These are phyloP conservation scores for Hyphopichia khmerensis DNA, from an alignment of 1,139 yeast species.

Conservation along the genomic window DNA sequence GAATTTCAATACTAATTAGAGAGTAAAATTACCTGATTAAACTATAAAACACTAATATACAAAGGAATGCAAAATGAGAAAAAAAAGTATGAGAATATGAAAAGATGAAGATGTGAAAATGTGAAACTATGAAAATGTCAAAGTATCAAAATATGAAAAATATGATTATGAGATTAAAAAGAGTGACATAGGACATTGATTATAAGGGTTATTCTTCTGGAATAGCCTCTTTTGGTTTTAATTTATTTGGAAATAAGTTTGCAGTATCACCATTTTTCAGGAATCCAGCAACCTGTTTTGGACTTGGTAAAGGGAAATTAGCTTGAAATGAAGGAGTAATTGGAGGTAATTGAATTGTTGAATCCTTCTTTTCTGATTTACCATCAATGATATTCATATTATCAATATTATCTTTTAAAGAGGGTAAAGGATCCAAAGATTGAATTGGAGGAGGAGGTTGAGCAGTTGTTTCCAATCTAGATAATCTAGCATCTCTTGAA, in stretches of 20 bases:
- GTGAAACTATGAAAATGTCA: no score
- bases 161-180: neutral
- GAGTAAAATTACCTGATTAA: conserved; percentile 8
- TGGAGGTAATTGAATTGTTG: conserved; percentile 16
- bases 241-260: neutral
- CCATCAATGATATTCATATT: neutral
- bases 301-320: conserved; percentile 3
- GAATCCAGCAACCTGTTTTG: conserved; percentile 2
- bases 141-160: no score
- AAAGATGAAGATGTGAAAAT: no score
- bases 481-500: neutral
- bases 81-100: no score
- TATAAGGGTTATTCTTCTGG: conserved; percentile 4
- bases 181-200: no score
- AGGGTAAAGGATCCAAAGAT: conserved; percentile 2
- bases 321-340: conserved; percentile 4
- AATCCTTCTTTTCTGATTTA: neutral
- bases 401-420: conserved; percentile 3
- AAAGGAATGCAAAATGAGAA: neutral
- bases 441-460: neutral
- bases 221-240: neutral
- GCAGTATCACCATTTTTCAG: neutral
- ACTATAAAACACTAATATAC: conserved; percentile 3
- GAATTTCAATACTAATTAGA: conserved; percentile 7
- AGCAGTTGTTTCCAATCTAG: conserved; percentile 2